Percentiles rank a stretch among this genome's conserved stretches.
Evolutionary conservation across 257 asterid genomes (phyloP).

Genomic region (Cinchona pubescens): DNA sequence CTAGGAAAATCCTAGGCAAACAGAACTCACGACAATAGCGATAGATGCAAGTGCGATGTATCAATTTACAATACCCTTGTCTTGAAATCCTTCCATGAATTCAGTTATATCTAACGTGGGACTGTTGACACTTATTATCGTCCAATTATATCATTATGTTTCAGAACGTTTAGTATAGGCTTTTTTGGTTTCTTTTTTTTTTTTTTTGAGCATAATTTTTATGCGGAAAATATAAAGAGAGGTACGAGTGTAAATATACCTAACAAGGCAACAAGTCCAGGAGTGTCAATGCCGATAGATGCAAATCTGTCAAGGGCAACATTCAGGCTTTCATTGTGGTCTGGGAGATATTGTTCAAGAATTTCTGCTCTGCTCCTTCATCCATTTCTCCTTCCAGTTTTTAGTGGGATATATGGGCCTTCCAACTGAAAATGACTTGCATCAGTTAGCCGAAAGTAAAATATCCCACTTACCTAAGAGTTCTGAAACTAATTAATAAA

Average conservation of each 20-base stretch:
- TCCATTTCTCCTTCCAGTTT: slow-evolving; percentile 94
- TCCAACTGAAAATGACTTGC: slow-evolving; percentile 65
- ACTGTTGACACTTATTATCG: too few species aligned
- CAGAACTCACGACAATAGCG: too few species aligned
- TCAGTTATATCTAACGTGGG: too few species aligned
- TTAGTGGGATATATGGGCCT: slow-evolving; percentile 84
- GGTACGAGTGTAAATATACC: slow-evolving; percentile 41
- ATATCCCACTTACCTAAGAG: too few species aligned
- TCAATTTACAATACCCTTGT: too few species aligned
- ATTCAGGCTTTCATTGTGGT: slow-evolving; percentile 87
- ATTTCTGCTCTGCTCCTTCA: slow-evolving; percentile 80
- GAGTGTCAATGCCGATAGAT: slow-evolving; percentile 60
- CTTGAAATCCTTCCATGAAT: too few species aligned
- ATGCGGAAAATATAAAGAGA: not conserved
- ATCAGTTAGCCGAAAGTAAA: too few species aligned
- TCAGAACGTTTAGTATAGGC: too few species aligned
- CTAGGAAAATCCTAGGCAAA: too few species aligned
- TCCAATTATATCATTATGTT: too few species aligned
- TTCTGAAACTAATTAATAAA: too few species aligned
- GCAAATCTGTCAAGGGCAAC: slow-evolving; percentile 81
- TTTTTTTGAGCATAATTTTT: not conserved
- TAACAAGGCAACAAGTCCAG: slow-evolving; percentile 89
- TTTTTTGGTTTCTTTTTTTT: not conserved
- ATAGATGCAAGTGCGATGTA: too few species aligned
- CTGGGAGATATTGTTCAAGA: slow-evolving; percentile 78